A percentile compares a stretch with the other conserved stretches of the same genome.
These are phyloP conservation scores for Ophiostoma piceae DNA, from an alignment of 2,329 filamentous ascomycete genomes.

Conservation along the genomic window DNA sequence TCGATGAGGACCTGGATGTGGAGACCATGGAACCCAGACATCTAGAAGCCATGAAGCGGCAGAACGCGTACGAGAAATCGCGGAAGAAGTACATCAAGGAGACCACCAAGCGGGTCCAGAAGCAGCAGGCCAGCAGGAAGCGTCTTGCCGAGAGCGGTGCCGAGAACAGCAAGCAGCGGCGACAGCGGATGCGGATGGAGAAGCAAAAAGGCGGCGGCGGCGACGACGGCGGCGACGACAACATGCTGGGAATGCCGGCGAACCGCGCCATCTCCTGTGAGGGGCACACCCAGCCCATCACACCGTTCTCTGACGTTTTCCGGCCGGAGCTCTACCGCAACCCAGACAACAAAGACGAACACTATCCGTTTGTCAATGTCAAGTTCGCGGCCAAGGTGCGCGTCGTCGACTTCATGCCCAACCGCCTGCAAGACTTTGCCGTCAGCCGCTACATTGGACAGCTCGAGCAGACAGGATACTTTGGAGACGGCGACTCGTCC, in stretches of 20 bases:
- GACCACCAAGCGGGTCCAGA: background rate
- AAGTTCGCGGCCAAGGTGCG: slow-evolving; percentile 66
- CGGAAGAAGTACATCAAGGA: slow-evolving; percentile 12
- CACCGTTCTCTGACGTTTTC: background rate
- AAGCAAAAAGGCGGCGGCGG: background rate
- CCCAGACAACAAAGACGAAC: background rate
- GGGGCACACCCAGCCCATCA: background rate
- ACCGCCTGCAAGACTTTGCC: slow-evolving; percentile 65
- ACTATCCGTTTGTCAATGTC: slow-evolving; percentile 60
- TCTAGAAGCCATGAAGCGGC: slow-evolving; percentile 57
- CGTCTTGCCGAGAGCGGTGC: slow-evolving; percentile 34
- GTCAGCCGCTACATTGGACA: slow-evolving; percentile 39
- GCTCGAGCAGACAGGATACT: slow-evolving; percentile 25
- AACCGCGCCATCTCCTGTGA: background rate
- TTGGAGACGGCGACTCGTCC: background rate
- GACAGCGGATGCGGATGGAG: background rate
- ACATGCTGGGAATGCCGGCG: background rate
- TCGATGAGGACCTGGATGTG: slow-evolving; percentile 26
- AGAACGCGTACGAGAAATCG: slow-evolving; percentile 54
- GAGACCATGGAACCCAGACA: slow-evolving; percentile 44
- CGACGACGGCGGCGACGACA: background rate
- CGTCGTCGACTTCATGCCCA: slow-evolving; percentile 77
- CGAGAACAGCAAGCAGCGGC: slow-evolving; percentile 15
- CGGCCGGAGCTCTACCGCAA: slow-evolving; percentile 16
- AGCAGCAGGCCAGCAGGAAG: slow-evolving; percentile 32